Percentiles rank a stretch among this genome's conserved stretches.
These are phyloP conservation scores for Pharus latifolius DNA, from an alignment of 176 grass and related monocot species.

Conservation along the genomic window DNA sequence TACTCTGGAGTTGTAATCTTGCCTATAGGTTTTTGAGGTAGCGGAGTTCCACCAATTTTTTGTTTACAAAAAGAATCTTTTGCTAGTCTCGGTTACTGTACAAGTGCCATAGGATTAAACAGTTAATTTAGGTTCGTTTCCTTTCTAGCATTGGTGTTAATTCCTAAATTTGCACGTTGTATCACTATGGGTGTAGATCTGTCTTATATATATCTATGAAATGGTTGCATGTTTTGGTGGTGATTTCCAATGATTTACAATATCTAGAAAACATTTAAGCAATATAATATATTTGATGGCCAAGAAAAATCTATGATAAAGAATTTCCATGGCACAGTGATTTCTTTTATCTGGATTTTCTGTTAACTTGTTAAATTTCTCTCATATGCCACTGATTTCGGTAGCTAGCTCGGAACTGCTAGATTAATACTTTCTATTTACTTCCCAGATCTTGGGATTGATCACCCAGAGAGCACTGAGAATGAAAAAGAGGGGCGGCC, in stretches of 20 bases:
- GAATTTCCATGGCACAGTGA: background rate
- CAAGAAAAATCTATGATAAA: background rate
- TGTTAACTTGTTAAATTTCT: background rate
- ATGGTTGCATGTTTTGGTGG: too few relatives aligned
- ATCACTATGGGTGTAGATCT: too few relatives aligned
- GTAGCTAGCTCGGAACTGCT: background rate
- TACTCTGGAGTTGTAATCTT: background rate
- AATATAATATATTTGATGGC: background rate
- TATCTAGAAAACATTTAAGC: background rate
- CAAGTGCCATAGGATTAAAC: background rate
- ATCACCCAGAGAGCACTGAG: constrained; percentile 33
- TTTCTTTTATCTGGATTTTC: background rate
- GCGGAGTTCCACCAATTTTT: too few relatives aligned
- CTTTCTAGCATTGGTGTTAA: background rate
- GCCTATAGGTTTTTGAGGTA: background rate
- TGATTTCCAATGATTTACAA: background rate
- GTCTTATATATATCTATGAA: too few relatives aligned
- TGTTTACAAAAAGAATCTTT: too few relatives aligned
- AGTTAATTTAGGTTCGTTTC: background rate
- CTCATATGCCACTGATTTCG: too few relatives aligned
- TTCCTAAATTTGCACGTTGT: too few relatives aligned
- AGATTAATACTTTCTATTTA: background rate
- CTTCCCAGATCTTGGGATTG: constrained; percentile 58
- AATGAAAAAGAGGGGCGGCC: constrained; percentile 41
- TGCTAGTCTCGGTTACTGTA: background rate